These are phyloP conservation scores for Penicillium simplicissimum DNA, from an alignment of 495 filamentous ascomycete species.

Conservation along the genomic window DNA sequence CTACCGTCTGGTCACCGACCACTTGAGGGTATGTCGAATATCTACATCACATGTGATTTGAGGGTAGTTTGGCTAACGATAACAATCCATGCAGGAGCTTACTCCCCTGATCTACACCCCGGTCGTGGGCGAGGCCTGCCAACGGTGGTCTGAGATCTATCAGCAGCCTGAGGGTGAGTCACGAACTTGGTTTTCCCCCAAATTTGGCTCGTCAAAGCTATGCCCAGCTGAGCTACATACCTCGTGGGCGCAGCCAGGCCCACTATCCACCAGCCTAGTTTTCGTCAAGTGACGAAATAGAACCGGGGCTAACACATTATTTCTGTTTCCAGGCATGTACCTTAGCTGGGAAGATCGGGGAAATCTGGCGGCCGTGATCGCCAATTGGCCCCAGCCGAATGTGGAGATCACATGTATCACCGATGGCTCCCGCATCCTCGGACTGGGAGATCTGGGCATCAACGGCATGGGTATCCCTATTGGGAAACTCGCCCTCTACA, in stretches of 20 bases:
- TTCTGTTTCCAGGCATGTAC: slow-evolving; percentile 62
- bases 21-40: slow-evolving; percentile 63
- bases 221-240: not conserved
- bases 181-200: not conserved
- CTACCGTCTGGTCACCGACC: slow-evolving; percentile 88
- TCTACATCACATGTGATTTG: slow-evolving; percentile 13
- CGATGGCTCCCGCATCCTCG: slow-evolving; percentile 94
- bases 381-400: slow-evolving; percentile 84
- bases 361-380: slow-evolving; percentile 76
- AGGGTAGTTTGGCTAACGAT: slow-evolving; percentile 10
- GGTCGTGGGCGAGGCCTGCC: slow-evolving; percentile 93
- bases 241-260: not conserved
- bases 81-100: slow-evolving; percentile 56
- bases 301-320: slow-evolving; percentile 32
- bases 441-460: slow-evolving; percentile 92
- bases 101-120: slow-evolving; percentile 97
- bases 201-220: not conserved
- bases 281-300: slow-evolving; percentile 22
- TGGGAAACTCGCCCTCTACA: slow-evolving; percentile 91
- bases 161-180: slow-evolving; percentile 82
- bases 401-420: slow-evolving; percentile 97
- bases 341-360: slow-evolving; percentile 88
- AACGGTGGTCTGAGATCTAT: slow-evolving; percentile 94
- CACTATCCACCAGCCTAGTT: slow-evolving; percentile 1
- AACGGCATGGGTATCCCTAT: slow-evolving; percentile 99